These are phyloP conservation scores for Voacanga thouarsii DNA, from an alignment of 257 asterid genomes.

Conservation along the genomic window DNA sequence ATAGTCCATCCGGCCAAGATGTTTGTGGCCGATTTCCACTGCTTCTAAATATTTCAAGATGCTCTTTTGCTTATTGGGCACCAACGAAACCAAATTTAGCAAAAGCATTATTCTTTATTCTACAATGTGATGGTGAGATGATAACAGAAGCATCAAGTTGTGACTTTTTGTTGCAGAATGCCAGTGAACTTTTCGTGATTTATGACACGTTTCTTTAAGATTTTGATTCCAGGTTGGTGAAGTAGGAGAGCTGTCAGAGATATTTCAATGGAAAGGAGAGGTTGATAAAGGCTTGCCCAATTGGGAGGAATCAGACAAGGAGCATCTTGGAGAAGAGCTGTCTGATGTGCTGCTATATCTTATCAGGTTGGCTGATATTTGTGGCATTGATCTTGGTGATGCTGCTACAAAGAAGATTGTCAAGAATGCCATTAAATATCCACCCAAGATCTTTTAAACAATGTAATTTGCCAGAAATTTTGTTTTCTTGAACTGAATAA, in stretches of 20 bases:
- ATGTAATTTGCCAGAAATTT: background rate
- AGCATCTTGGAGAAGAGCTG: conserved; percentile 61
- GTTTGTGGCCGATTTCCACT: background rate
- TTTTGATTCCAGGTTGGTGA: conserved; percentile 43
- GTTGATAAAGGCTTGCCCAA: conserved; percentile 57
- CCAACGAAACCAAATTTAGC: background rate
- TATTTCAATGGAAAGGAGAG: conserved; percentile 67
- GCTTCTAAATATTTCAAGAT: background rate
- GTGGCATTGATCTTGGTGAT: conserved; percentile 54
- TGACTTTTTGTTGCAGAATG: background rate
- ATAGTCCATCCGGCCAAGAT: background rate
- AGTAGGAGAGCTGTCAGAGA: conserved; percentile 59
- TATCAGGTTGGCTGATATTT: conserved; percentile 52
- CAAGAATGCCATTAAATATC: conserved; percentile 52
- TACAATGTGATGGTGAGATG: background rate
- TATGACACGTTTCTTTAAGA: too few species aligned
- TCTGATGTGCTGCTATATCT: conserved; percentile 61
- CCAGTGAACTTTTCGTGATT: too few species aligned
- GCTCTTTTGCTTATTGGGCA: background rate
- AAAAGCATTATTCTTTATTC: background rate
- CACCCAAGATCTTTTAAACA: conserved; percentile 19
- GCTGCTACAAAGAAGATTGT: conserved; percentile 46
- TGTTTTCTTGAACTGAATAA: background rate
- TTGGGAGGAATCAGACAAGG: conserved; percentile 58
- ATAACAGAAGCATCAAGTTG: background rate